Evolutionary conservation across 2,329 filamentous ascomycete genomes (phyloP), one percentile per base, ranked within the genome.

Genomic region (Delphinella strobiligena): DNA sequence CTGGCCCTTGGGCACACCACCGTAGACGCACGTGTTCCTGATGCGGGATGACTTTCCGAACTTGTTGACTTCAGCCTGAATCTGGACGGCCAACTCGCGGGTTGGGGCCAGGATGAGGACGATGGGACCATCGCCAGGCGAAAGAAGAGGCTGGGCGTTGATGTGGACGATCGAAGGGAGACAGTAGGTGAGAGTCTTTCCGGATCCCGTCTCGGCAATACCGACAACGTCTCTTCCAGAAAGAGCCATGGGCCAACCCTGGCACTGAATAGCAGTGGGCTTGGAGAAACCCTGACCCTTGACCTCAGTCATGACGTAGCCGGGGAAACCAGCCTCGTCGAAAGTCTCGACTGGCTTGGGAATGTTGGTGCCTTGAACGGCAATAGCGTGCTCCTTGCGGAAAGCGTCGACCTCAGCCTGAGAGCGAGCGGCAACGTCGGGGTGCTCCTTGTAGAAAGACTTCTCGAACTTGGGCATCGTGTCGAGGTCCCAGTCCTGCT

Each of bases 111-210:
- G 78, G 47, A 98, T 86, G 42, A 98, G 75, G 44, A 96, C 91
- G 51, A 98, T 98, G 30, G 91, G 91, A 37, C 91, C 91, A 58
- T 96, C 91, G 45, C 91, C 91, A 30, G 86, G 89, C 18, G 88
- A 84, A 47, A 98, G 78, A 33, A 98, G 83, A 51, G 91, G 91
- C 66, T 98, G 91, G 35, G 91, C 91, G 67, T 98, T 96, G 74
- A 98, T 98, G 74, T 98, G 91, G 46, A 98, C 91, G 51, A 98
- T 98, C 41, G 91, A 85, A 43, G 91, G 91, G 51, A 98, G 77
- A 67, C 89, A 96, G 71, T 98, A 98, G 38, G 88, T 95, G 50
- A 98, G 74, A 4, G 91, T 98, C 80, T 98, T 98, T 73, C 91
- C 91, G 49, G 91, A 98, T 62, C 91, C 91, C 44, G 91, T 98